Evolutionary conservation across 257 asterid species (phyloP), one percentile per base, ranked within the genome.

Genomic region (Primulina eburnea): DNA sequence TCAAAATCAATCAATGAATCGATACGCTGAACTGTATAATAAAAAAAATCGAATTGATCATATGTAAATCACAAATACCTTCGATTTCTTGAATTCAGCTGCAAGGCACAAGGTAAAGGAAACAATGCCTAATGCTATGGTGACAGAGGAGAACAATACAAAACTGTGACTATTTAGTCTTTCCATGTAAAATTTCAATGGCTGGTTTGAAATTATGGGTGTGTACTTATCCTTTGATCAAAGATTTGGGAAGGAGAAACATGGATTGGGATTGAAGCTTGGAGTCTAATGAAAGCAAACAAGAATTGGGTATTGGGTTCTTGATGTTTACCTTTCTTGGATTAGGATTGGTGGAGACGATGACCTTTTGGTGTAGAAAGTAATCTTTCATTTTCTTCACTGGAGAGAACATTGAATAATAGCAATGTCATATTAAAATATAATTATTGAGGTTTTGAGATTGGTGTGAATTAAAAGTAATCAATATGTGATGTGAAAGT

Each of bases 41-140:
- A 71, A 43, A 8, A 8, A 38, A 3, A 2, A 2, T 43, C 4
- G 38, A 14, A 37, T 57, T 35, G 10, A 11, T 10, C 7, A n/a
- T 11, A 40, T 8, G 4, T 14, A 16, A 32, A 33, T 6, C 30
- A 8, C 6, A 40, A 2, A 28, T 62, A 89, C 97, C 86, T 84
- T 86, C 14, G 90, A 75, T 82, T 81, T 86, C 75, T 78, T 82
- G 87, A 87, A 83, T 74, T 92, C 97, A 3, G 97, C 96, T 20
- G 88, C 84, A 38, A 92, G 71, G 81, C 90, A 92, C n/a, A 86
- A 38, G 56, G 86, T 50, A 82, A 75, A 77, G 77, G 93, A 82
- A 82, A 76, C 47, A 69, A 82, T 69, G 75, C 82, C 81, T 7
- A 82, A 77, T 64, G 78, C 64, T 77, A 71, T 43, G 60, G 73